Evolutionary conservation across 2,329 filamentous ascomycete species (phyloP), one percentile per base, ranked within the genome.

Genomic region (Pseudogymnoascus sp.): DNA sequence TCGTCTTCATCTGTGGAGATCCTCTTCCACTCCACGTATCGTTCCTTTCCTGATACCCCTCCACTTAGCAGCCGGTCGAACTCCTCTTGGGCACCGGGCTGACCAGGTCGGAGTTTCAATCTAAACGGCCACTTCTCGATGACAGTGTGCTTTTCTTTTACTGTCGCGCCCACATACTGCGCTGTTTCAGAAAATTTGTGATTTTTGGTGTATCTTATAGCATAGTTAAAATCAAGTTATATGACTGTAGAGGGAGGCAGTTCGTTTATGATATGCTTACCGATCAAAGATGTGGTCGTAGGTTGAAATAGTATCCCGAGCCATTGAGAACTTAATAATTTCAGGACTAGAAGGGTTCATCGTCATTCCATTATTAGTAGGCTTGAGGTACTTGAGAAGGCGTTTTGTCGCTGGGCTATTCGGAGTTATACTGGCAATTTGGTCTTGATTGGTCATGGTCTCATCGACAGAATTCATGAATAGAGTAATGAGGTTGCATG

Each of bases 401-500:
- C 43, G 14, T 28, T 50, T 50, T 28, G 24, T 10, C 43, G 28
- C 22, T 2, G 14, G 14, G 24, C 43, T 50, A 16, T 50, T 6
- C 24, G 14, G 14, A n/a, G 43, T 28, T 7, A 50, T n/a, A 16
- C 3, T 3, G 14, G 43, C 24, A 8, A 50, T 10, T 50, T 43
- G 53, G 41, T 63, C 38, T 26, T 41, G 6, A 4, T 46, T 26
- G 6, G 53, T 66, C 4, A 53, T 40, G 26, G 16, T 66, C 38
- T 75, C 67, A 1, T 53, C 10, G 19, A 75, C 66, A 1, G 74
- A 76, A 63, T 77, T 77, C 59, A 77, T 66, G 70, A 78, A 80
- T 0, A 78, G 71, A 8, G 74, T 73, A n/a, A 81, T 63, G 0
- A 79, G 68, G 76, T 77, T 1, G 78, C 78, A 28, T 76, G 69